Evolutionary conservation across 352 stramenopile genomes (phyloP).

Genomic region (Salisapilia sapeloensis): DNA sequence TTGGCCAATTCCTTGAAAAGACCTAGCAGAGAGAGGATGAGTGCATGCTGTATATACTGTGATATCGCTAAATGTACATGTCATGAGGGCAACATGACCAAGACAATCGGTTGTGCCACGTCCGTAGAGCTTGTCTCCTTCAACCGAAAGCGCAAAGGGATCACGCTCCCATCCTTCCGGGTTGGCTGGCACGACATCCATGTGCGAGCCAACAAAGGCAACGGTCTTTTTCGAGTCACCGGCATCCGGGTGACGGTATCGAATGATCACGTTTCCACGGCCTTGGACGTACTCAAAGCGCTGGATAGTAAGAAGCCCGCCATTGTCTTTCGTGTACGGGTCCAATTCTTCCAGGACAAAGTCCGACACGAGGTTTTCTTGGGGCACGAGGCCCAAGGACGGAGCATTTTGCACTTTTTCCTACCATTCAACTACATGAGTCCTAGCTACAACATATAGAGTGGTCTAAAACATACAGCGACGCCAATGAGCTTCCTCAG

Average conservation of each 20-base stretch:
- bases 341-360: constrained; percentile 74
- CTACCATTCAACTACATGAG: constrained; percentile 5
- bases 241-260: constrained; percentile 42
- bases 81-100: constrained; percentile 85
- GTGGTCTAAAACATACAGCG: constrained; percentile 26
- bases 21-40: constrained; percentile 9
- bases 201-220: constrained; percentile 78
- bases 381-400: constrained; percentile 46
- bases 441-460: constrained; percentile 4
- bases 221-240: constrained; percentile 42
- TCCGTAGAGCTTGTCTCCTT: constrained; percentile 86
- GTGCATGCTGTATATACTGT: background rate
- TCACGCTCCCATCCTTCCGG: constrained; percentile 79
- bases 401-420: constrained; percentile 59
- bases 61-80: constrained; percentile 9
- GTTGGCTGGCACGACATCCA: constrained; percentile 89
- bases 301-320: constrained; percentile 43
- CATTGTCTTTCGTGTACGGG: constrained; percentile 60
- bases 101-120: constrained; percentile 88
- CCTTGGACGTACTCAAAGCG: constrained; percentile 69
- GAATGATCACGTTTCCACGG: constrained; percentile 86
- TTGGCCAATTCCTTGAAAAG: constrained; percentile 64
- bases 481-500: constrained; percentile 77
- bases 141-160: constrained; percentile 76
- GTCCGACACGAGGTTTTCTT: constrained; percentile 79